These are phyloP conservation scores for Gonium pectorale DNA, from an alignment of 139 green algal species.

Conservation along the genomic window DNA sequence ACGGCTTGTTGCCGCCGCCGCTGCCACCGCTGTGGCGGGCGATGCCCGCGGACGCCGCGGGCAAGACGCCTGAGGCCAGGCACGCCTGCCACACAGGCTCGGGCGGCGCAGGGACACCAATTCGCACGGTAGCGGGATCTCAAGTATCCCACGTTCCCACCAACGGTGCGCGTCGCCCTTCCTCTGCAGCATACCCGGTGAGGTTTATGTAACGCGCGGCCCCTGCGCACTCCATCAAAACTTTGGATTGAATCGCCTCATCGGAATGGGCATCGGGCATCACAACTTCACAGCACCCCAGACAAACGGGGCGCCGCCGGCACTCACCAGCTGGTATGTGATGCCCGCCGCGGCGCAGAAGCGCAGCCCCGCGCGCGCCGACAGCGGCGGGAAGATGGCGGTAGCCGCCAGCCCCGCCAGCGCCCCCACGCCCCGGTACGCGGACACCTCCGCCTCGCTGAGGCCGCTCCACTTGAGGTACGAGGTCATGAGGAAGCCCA, in stretches of 20 bases:
- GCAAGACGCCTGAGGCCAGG: constrained; percentile 14
- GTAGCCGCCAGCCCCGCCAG: constrained; percentile 78
- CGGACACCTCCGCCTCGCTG: constrained; percentile 48
- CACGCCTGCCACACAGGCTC: constrained; percentile 16
- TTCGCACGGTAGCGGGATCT: too few species aligned
- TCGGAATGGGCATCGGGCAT: too few species aligned
- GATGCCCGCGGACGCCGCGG: neutral
- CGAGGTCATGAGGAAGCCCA: constrained; percentile 75
- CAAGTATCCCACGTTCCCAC: too few species aligned
- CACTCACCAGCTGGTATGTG: constrained; percentile 62
- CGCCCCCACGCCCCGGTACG: constrained; percentile 73
- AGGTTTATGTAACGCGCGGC: too few species aligned
- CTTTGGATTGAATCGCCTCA: too few species aligned
- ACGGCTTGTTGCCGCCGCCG: neutral
- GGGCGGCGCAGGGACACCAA: neutral
- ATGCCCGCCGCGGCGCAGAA: constrained; percentile 60
- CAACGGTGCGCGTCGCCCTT: too few species aligned
- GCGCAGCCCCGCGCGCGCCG: constrained; percentile 32
- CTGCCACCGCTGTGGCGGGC: neutral
- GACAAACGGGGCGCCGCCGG: too few species aligned
- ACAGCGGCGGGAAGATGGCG: constrained; percentile 64
- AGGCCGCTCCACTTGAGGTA: constrained; percentile 77
- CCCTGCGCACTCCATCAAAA: too few species aligned
- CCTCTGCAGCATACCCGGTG: too few species aligned
- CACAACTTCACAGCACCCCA: too few species aligned